phyloP scores from a whole-genome alignment of 345 rosid species.

The Camelina neglecta region DNA sequence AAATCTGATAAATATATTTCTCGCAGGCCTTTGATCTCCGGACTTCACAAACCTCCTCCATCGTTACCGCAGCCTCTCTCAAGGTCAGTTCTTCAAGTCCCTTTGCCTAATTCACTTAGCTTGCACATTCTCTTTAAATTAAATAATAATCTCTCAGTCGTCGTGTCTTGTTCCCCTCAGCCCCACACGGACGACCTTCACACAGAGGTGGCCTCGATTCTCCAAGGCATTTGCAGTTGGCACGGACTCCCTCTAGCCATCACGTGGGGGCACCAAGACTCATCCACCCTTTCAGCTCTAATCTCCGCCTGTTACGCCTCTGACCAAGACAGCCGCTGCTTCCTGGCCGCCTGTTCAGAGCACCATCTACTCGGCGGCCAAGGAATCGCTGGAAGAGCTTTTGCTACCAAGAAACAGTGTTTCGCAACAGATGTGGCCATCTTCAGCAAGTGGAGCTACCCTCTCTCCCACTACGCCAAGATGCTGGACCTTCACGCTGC shows the following conservation, averaged over 20 bases:
- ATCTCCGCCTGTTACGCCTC: slow-evolving; percentile 68
- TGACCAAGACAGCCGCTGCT: slow-evolving; percentile 48
- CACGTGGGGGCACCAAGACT: slow-evolving; percentile 72
- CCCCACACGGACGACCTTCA: slow-evolving; percentile 39
- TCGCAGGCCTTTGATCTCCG: slow-evolving; percentile 79
- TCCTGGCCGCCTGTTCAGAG: slow-evolving; percentile 75
- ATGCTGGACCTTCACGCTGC: slow-evolving; percentile 74
- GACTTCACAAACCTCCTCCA: slow-evolving; percentile 65
- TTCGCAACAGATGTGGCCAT: slow-evolving; percentile 64
- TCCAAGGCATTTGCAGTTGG: slow-evolving; percentile 60
- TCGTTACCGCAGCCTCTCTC: slow-evolving; percentile 43
- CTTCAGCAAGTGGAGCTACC: slow-evolving; percentile 70
- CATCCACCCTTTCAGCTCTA: slow-evolving; percentile 57
- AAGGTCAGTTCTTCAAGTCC: slow-evolving; percentile 33
- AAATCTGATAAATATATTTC: slow-evolving; percentile 22
- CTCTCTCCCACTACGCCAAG: slow-evolving; percentile 85
- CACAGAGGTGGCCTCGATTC: slow-evolving; percentile 54
- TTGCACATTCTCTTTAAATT: slow-evolving; percentile 42
- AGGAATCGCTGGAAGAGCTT: slow-evolving; percentile 83
- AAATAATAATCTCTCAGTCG: slow-evolving; percentile 11
- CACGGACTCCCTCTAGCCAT: slow-evolving; percentile 73
- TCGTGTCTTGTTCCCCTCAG: slow-evolving; percentile 45
- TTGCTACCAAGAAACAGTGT: slow-evolving; percentile 58
- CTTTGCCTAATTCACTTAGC: not conserved
- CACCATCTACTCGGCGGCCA: slow-evolving; percentile 69